A percentile compares a stretch with the other conserved stretches of the same genome.
Evolutionary conservation across 192 early-diverging fungal genomes (phyloP).

Genomic region (Gamsiella multidivaricata): DNA sequence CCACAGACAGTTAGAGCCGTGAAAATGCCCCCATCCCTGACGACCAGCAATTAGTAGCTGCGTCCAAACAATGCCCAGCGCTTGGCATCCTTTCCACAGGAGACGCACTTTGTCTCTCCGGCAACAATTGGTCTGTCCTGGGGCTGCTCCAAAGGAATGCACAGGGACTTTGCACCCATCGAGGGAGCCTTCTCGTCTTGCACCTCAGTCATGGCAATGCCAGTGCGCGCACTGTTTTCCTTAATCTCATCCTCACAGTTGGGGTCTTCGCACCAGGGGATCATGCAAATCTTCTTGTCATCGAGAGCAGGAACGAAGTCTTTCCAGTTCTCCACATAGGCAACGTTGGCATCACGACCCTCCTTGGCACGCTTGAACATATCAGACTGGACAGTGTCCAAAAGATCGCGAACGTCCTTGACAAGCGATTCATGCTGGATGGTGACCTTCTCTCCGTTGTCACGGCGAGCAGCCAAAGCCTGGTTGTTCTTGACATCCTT

Average conservation of each 20-base stretch:
- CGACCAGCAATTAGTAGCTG: constrained; percentile 77
- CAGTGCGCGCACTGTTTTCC: constrained; percentile 83
- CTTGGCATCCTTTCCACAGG: constrained; percentile 82
- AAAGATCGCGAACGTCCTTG: constrained; percentile 64
- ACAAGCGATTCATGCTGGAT: constrained; percentile 73
- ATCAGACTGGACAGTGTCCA: constrained; percentile 86
- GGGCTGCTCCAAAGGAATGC: constrained; percentile 96
- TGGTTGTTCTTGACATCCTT: constrained; percentile 90
- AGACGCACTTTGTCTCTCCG: constrained; percentile 90
- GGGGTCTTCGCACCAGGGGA: constrained; percentile 95
- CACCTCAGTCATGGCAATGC: constrained; percentile 68
- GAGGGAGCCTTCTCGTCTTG: constrained; percentile 97
- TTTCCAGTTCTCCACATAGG: constrained; percentile 88
- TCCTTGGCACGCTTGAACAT: constrained; percentile 91
- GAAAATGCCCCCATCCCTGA: too few species aligned
- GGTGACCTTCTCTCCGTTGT: constrained; percentile 73
- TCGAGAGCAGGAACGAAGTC: constrained; percentile 94
- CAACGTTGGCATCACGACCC: constrained; percentile 77
- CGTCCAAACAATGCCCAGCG: constrained; percentile 86
- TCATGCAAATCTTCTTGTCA: constrained; percentile 85
- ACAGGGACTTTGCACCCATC: constrained; percentile 99
- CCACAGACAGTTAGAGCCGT: too few species aligned
- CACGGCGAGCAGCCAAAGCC: constrained; percentile 84
- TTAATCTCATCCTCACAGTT: constrained; percentile 98
- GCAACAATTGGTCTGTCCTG: constrained; percentile 80